phyloP scores from a whole-genome alignment of 805 yeast genomes.

The Clavispora santaluciae region DNA sequence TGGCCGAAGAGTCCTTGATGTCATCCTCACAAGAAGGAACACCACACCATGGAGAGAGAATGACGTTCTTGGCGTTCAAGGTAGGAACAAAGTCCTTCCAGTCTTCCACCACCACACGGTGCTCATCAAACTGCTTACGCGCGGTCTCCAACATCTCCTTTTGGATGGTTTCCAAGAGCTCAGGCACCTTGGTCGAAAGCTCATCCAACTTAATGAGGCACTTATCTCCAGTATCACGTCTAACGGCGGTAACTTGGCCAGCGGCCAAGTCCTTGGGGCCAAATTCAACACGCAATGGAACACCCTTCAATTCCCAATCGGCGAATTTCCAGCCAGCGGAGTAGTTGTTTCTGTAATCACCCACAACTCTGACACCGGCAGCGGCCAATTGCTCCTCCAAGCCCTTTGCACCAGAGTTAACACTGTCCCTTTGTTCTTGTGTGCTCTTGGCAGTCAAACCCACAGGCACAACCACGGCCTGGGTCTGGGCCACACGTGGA shows the following conservation, averaged over 20 bases:
- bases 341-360: slow-evolving; percentile 91
- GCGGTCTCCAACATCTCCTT: slow-evolving; percentile 69
- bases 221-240: slow-evolving; percentile 88
- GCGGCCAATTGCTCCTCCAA: slow-evolving; percentile 59
- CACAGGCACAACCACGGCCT: slow-evolving; percentile 90
- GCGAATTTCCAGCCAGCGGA: slow-evolving; percentile 99
- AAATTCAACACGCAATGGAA: slow-evolving; percentile 87
- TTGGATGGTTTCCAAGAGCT: slow-evolving; percentile 80
- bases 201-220: slow-evolving; percentile 59
- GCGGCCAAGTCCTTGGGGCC: slow-evolving; percentile 94
- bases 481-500: slow-evolving; percentile 91
- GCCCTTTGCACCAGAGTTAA: slow-evolving; percentile 63
- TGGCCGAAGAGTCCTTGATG: slow-evolving; percentile 85
- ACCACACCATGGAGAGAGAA: slow-evolving; percentile 98
- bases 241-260: slow-evolving; percentile 77
- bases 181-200: slow-evolving; percentile 63
- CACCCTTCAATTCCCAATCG: slow-evolving; percentile 95
- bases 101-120: slow-evolving; percentile 73
- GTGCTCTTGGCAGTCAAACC: slow-evolving; percentile 88
- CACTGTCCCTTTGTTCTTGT: slow-evolving; percentile 65
- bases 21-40: slow-evolving; percentile 91
- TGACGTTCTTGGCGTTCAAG: slow-evolving; percentile 84
- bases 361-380: slow-evolving; percentile 67
- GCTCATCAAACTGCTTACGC: slow-evolving; percentile 75
- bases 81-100: slow-evolving; percentile 94